These are phyloP conservation scores for Microthyrium microscopicum DNA, from an alignment of 2,329 filamentous ascomycete genomes.

Conservation along the genomic window DNA sequence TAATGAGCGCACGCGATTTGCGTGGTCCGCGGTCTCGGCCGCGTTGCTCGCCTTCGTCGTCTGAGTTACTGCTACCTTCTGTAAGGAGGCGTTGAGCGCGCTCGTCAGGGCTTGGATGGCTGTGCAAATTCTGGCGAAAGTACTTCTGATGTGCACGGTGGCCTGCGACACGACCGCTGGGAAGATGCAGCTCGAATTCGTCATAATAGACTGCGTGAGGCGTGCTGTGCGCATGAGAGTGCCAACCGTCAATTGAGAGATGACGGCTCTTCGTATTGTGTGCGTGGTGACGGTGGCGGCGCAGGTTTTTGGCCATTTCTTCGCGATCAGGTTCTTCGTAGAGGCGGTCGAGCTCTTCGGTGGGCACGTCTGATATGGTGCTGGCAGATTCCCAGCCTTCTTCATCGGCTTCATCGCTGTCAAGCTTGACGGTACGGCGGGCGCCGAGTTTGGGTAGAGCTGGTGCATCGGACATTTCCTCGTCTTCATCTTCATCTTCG, in stretches of 20 bases:
- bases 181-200: constrained; percentile 86
- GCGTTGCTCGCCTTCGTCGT: constrained; percentile 21
- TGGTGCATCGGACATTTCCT: constrained; percentile 28
- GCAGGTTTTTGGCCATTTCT: constrained; percentile 51
- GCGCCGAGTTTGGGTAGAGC: constrained; percentile 55
- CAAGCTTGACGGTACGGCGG: constrained; percentile 37
- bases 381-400: constrained; percentile 95
- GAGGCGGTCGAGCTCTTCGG: constrained; percentile 64
- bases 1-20: constrained; percentile 24
- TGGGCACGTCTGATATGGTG: constrained; percentile 66
- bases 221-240: constrained; percentile 62
- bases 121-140: constrained; percentile 81
- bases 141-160: constrained; percentile 79
- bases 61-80: constrained; percentile 29
- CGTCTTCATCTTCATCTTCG: constrained; percentile 38
- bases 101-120: constrained; percentile 65
- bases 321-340: constrained; percentile 59
- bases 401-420: constrained; percentile 39
- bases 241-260: constrained; percentile 59
- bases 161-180: constrained; percentile 74
- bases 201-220: constrained; percentile 70
- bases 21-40: constrained; percentile 16
- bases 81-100: constrained; percentile 40
- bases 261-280: constrained; percentile 55
- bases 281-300: constrained; percentile 61